Evolutionary conservation across 106 monocot species (phyloP), one percentile per base, ranked within the genome.

Genomic region (Dendrobium nobile): DNA sequence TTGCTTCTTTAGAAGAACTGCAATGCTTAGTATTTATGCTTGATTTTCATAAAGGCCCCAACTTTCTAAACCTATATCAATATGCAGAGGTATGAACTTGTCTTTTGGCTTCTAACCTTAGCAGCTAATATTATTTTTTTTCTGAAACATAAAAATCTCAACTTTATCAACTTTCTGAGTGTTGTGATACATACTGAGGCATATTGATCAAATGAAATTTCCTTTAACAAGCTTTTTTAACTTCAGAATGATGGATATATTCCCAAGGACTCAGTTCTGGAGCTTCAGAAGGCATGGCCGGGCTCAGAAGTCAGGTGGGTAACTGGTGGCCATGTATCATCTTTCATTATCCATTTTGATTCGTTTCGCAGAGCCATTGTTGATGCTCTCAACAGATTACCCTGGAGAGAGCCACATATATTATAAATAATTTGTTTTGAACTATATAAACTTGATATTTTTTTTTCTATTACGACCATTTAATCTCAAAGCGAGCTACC

Each of bases 281-380:
- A 99, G 79, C 92, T 99, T 11, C 93, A 99, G 73, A 89, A 81
- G 76, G 95, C 99, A 43, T 95, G 99, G 95, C 99, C 99, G 5
- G 99, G 99, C 1, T 99, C 99, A 0, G 95, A 99, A 82, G 99
- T 99, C 40, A 78, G 99, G 79, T 99, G 99, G 99, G 99, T 99
- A 18, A 95, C 93, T 0, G 99, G 99, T 7, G 99, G 99, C 24
- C 99, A 99, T 72, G 99, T 99, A 61, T 99, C 99, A 0, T 95
- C 99, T 0, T 95, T 95, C 76, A 82, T 99, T 56, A 90, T 99
- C 64, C 99, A 95, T 81, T 91, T 91, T 19, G 99, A 99, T 56
- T 88, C 92, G 2, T 99, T 99, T 82, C 99, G 99, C 65, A 91
- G 86, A 82, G 99, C 99, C 27, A 99, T 99, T 59, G 78, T 89